Conservation (phyloP, 2,329 filamentous ascomycete genomes). For the Cladophialophora exuberans region DNA sequence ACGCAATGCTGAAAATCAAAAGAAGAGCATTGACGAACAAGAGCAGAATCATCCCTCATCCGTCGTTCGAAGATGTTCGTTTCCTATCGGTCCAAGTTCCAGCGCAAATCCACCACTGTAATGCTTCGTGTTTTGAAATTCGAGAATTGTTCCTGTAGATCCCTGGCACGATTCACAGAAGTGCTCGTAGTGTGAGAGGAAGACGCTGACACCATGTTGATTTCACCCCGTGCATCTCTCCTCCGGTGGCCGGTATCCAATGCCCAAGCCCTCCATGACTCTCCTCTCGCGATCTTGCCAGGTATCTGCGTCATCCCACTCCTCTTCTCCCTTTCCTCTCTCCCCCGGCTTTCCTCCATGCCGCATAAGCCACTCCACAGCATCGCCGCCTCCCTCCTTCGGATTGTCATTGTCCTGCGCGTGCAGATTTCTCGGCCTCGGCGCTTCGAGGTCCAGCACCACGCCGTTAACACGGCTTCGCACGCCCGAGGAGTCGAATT, state of each 20-base stretch:
- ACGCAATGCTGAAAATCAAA: too few relatives aligned
- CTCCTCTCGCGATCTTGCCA: slow-evolving; percentile 74
- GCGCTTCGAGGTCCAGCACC: slow-evolving; percentile 69
- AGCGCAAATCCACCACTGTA: too few relatives aligned
- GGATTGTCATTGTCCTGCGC: background rate
- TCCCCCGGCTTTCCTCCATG: slow-evolving; percentile 49
- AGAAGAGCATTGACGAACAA: too few relatives aligned
- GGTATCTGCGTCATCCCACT: slow-evolving; percentile 49
- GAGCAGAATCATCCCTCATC: too few relatives aligned
- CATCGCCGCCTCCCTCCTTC: slow-evolving; percentile 43
- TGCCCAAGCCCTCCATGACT: slow-evolving; percentile 75
- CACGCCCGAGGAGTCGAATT: slow-evolving; percentile 90
- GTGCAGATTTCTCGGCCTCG: slow-evolving; percentile 28
- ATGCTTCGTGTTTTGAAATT: too few relatives aligned
- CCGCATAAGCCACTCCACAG: slow-evolving; percentile 1
- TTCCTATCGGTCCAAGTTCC: too few relatives aligned
- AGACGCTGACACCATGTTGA: too few relatives aligned
- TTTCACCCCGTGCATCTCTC: slow-evolving; percentile 71
- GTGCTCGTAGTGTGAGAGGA: too few relatives aligned
- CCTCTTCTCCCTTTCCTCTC: slow-evolving; percentile 75
- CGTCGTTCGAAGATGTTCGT: too few relatives aligned
- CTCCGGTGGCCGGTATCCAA: slow-evolving; percentile 68
- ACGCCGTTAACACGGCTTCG: slow-evolving; percentile 66
- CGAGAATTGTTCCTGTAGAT: too few relatives aligned
- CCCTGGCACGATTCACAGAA: too few relatives aligned